These are phyloP conservation scores for Aspergillus biplanus DNA, from an alignment of 495 filamentous ascomycete genomes.

Conservation along the genomic window DNA sequence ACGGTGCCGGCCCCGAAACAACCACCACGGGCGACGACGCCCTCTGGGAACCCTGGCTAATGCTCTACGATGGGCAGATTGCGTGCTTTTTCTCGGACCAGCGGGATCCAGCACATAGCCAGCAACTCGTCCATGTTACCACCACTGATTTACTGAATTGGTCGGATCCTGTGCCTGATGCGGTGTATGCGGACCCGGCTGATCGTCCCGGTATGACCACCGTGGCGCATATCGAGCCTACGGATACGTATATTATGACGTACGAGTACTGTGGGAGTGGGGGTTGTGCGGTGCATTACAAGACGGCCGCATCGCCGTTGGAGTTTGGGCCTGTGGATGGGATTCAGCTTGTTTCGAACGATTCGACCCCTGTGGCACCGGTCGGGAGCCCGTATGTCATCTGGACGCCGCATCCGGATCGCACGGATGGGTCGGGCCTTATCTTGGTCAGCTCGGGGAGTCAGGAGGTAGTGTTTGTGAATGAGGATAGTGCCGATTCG, in stretches of 20 bases:
- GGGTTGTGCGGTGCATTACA: constrained; percentile 7
- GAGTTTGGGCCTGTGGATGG: neutral
- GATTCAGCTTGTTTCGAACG: constrained; percentile 12
- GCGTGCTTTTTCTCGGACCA: constrained; percentile 15
- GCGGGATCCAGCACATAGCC: constrained; percentile 5
- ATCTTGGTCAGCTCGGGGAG: constrained; percentile 11
- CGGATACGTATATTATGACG: constrained; percentile 7
- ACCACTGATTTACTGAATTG: neutral
- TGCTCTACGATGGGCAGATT: constrained; percentile 10
- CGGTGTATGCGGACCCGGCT: neutral
- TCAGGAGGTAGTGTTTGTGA: constrained; percentile 12
- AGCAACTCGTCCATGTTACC: constrained; percentile 15
- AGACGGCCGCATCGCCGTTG: constrained; percentile 1
- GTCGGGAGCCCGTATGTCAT: constrained; percentile 9
- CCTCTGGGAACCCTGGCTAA: constrained; percentile 13
- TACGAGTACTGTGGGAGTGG: constrained; percentile 9
- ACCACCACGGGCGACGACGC: neutral
- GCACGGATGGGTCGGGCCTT: constrained; percentile 15
- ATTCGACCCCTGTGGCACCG: neutral
- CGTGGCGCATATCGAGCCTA: constrained; percentile 8
- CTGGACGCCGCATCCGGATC: constrained; percentile 11
- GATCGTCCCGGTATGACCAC: constrained; percentile 10
- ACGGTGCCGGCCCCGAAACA: neutral
- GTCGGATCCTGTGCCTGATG: neutral
- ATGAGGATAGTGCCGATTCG: constrained; percentile 16